phyloP scores from a whole-genome alignment of 2,329 filamentous ascomycete genomes.

The Botrytis squamosa region DNA sequence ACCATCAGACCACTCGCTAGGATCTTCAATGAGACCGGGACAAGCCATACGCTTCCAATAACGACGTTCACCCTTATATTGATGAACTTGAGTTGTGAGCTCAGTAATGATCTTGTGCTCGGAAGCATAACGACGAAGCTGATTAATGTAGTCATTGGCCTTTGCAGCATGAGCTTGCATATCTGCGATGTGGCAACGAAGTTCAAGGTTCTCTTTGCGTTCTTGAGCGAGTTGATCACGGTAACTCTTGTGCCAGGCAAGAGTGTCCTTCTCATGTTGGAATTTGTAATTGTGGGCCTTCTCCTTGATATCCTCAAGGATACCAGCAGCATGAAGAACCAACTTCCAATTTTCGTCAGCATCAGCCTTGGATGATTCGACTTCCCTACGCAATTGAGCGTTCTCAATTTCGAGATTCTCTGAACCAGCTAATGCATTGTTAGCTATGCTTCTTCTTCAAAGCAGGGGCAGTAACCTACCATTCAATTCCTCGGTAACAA shows the following conservation, averaged over 20 bases:
- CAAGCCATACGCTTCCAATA: constrained; percentile 68
- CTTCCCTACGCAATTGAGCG: constrained; percentile 59
- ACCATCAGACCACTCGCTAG: constrained; percentile 57
- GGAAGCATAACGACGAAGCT: constrained; percentile 56
- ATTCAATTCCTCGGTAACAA: constrained; percentile 56
- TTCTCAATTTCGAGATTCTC: constrained; percentile 60
- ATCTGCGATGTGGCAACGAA: constrained; percentile 66
- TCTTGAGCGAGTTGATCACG: constrained; percentile 63
- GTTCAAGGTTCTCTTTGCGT: constrained; percentile 60
- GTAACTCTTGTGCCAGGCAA: constrained; percentile 65
- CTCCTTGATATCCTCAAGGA: constrained; percentile 56
- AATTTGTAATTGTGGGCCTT: constrained; percentile 67
- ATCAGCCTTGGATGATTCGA: constrained; percentile 60
- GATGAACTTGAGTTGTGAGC: constrained; percentile 51
- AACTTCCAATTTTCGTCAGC: constrained; percentile 61
- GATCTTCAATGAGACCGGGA: constrained; percentile 58
- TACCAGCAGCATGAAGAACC: constrained; percentile 54
- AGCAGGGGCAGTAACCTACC: constrained; percentile 42
- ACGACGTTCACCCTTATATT: constrained; percentile 56
- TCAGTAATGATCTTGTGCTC: constrained; percentile 56
- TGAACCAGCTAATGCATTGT: constrained; percentile 12
- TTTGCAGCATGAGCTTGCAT: constrained; percentile 60
- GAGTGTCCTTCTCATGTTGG: constrained; percentile 59
- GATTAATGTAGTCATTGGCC: constrained; percentile 57
- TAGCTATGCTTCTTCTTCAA: constrained; percentile 18